Percentiles rank a stretch among this genome's conserved stretches.
Evolutionary conservation across 805 yeast genomes (phyloP).

Genomic region (Cephaloascus albidus): DNA sequence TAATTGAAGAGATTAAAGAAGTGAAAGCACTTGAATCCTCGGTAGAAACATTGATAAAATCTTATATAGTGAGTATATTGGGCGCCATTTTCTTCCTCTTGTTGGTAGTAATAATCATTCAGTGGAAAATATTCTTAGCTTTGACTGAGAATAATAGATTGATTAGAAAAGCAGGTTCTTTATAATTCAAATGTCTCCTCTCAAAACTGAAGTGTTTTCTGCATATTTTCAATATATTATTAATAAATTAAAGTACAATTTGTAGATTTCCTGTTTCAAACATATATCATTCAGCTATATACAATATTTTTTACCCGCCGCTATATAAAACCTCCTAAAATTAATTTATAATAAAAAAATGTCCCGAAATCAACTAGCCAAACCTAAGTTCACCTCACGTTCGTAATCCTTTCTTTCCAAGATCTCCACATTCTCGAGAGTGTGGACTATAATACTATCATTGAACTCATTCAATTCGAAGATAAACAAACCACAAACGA

Average conservation of each 20-base stretch:
- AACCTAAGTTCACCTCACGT: too few relatives aligned
- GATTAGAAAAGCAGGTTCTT: too few relatives aligned
- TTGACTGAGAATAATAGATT: neutral
- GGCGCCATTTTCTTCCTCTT: neutral
- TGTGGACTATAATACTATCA: slow-evolving; percentile 48
- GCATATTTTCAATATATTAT: too few relatives aligned
- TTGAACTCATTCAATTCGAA: slow-evolving; percentile 56
- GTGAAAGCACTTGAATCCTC: neutral
- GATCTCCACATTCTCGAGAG: slow-evolving; percentile 58
- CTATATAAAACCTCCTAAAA: too few relatives aligned
- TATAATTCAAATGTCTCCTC: too few relatives aligned
- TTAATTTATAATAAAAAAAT: too few relatives aligned
- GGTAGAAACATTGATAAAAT: neutral
- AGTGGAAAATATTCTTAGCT: neutral
- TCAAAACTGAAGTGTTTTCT: too few relatives aligned
- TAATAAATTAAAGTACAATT: too few relatives aligned
- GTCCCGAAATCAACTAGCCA: too few relatives aligned
- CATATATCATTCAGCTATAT: too few relatives aligned
- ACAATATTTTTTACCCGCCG: too few relatives aligned
- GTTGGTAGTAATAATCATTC: neutral
- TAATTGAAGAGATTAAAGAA: neutral
- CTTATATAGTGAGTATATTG: neutral
- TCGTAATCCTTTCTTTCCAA: slow-evolving; percentile 27
- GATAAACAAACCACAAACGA: slow-evolving; percentile 46
- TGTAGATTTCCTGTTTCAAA: too few relatives aligned